A percentile compares a stretch with the other conserved stretches of the same genome.
These are phyloP conservation scores for Pugionium cornutum DNA, from an alignment of 345 rosid species.

Conservation along the genomic window DNA sequence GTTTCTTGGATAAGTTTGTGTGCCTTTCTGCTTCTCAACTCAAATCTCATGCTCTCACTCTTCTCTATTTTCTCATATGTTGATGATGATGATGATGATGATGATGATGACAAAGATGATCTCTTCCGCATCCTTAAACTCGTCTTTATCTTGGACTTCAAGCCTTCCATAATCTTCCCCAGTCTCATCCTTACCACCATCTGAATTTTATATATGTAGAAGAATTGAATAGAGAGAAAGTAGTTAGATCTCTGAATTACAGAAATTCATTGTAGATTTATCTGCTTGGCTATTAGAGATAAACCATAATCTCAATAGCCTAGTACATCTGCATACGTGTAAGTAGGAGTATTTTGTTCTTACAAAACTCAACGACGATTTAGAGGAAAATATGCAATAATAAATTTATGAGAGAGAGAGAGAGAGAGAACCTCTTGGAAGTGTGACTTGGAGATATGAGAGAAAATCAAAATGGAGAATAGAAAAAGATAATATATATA, in stretches of 20 bases:
- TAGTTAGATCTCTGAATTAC: background rate
- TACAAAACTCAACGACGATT: too few species aligned
- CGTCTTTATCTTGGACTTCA: slow-evolving; percentile 67
- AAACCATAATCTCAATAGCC: too few species aligned
- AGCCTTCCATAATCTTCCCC: slow-evolving; percentile 51
- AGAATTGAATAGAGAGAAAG: background rate
- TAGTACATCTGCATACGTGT: background rate
- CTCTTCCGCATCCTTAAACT: slow-evolving; percentile 56
- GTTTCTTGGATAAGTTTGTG: slow-evolving; percentile 69
- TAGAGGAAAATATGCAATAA: background rate
- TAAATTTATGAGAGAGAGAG: background rate
- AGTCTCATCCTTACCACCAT: slow-evolving; percentile 52
- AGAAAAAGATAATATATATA: background rate
- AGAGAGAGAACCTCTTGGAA: slow-evolving; percentile 23
- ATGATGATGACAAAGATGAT: slow-evolving; percentile 21
- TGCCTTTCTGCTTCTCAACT: slow-evolving; percentile 40
- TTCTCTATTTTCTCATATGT: slow-evolving; percentile 78
- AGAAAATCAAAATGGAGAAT: slow-evolving; percentile 30
- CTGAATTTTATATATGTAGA: too few species aligned
- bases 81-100: slow-evolving; percentile 34
- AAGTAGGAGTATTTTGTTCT: too few species aligned
- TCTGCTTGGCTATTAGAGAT: background rate
- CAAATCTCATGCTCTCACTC: slow-evolving; percentile 31
- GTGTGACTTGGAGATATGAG: slow-evolving; percentile 25
- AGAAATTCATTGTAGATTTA: background rate